Conservation (phyloP, 129 eudicot species). For the Silybum marianum region DNA sequence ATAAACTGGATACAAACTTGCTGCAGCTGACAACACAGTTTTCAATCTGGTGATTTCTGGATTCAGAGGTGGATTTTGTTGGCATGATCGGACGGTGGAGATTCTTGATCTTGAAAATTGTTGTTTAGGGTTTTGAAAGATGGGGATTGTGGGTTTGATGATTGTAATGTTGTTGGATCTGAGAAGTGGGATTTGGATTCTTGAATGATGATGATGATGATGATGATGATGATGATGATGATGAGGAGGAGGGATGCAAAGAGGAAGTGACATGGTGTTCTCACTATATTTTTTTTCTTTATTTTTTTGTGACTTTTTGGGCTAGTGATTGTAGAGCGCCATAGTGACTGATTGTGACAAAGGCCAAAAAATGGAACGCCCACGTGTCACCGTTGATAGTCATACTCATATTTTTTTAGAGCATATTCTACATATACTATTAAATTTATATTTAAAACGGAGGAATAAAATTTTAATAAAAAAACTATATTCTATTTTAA, state of each 20-base stretch:
- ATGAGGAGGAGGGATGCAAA: slow-evolving; percentile 1
- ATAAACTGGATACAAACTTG: slow-evolving; percentile 84
- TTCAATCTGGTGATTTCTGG: slow-evolving; percentile 53
- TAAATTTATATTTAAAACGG: too few relatives aligned
- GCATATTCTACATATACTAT: too few relatives aligned
- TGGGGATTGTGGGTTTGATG: slow-evolving; percentile 35
- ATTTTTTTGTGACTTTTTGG: neutral
- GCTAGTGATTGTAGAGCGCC: neutral
- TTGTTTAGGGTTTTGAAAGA: slow-evolving; percentile 19
- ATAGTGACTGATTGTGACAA: neutral
- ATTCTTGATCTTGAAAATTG: slow-evolving; percentile 16
- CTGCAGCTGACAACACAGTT: slow-evolving; percentile 54
- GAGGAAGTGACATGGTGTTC: slow-evolving; percentile 24
- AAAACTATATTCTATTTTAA: too few relatives aligned
- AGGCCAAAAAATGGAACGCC: neutral
- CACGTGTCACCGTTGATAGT: neutral
- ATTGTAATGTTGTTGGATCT: slow-evolving; percentile 32
- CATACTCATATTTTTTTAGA: too few relatives aligned
- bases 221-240: too few relatives aligned
- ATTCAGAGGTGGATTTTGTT: slow-evolving; percentile 23
- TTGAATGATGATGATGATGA: slow-evolving; percentile 15
- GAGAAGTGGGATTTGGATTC: slow-evolving; percentile 31
- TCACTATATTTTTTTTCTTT: too few relatives aligned
- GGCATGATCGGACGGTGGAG: slow-evolving; percentile 12
- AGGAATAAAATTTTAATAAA: too few relatives aligned